phyloP scores from a whole-genome alignment of 345 rosid genomes.

The Populus alba region DNA sequence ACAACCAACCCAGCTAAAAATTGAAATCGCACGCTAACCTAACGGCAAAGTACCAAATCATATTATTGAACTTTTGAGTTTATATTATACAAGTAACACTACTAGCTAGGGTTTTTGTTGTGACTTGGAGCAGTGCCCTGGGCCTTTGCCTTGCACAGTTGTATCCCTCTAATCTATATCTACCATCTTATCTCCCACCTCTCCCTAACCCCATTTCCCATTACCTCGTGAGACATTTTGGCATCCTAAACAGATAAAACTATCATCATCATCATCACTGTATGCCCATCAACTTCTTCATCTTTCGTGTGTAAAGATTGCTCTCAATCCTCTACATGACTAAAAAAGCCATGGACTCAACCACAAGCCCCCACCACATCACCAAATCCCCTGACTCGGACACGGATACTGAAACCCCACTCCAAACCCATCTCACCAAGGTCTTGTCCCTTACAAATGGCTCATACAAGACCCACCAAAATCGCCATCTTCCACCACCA shows the following conservation, averaged over 20 bases:
- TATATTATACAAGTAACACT: not conserved
- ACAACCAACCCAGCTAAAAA: not conserved
- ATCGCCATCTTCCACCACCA: conserved; percentile 1
- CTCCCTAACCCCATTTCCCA: not conserved
- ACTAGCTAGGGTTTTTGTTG: not conserved
- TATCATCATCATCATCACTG: not conserved
- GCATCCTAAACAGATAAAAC: not conserved
- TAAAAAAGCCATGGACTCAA: conserved; percentile 21
- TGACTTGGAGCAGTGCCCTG: not conserved
- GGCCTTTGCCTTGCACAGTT: not conserved
- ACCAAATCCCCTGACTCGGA: conserved; percentile 15
- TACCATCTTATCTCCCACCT: not conserved
- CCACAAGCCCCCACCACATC: not conserved
- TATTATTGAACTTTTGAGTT: not conserved
- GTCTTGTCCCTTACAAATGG: conserved; percentile 20
- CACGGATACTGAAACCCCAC: conserved; percentile 23
- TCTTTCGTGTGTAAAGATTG: not conserved
- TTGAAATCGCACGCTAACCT: not conserved
- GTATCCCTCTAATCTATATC: not conserved
- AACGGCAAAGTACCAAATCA: not conserved
- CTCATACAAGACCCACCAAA: not conserved
- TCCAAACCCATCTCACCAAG: conserved; percentile 21
- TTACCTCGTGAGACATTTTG: not conserved
- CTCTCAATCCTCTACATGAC: not conserved
- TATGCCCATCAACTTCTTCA: not conserved